A percentile compares a stretch with the other conserved stretches of the same genome.
Conservation (phyloP, 805 yeast species). For the Pichia deserticola region DNA sequence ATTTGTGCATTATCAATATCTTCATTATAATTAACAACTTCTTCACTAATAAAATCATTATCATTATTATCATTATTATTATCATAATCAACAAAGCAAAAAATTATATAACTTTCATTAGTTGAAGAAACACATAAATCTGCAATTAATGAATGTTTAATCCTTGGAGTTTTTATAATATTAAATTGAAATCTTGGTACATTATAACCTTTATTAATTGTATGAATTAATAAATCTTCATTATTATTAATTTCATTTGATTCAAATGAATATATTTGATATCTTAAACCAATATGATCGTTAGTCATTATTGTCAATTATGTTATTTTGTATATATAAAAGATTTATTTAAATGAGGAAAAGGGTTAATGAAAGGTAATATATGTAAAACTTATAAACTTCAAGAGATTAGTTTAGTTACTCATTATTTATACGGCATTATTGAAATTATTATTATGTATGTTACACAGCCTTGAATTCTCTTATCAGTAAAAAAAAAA, state of each 20-base stretch:
- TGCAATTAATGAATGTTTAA: slow-evolving; percentile 25
- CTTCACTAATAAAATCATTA: not conserved
- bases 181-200: slow-evolving; percentile 38
- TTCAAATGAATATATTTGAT: slow-evolving; percentile 6
- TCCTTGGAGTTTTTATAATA: slow-evolving; percentile 35
- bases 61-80: slow-evolving; percentile 2
- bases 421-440: too few relatives aligned
- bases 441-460: too few relatives aligned
- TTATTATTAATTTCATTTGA: slow-evolving; percentile 3
- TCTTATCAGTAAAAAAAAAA: too few relatives aligned
- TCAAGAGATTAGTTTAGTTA: too few relatives aligned
- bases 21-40: not conserved
- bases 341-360: too few relatives aligned
- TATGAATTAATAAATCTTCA: slow-evolving; percentile 19
- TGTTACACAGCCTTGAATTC: too few relatives aligned
- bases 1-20: slow-evolving; percentile 14
- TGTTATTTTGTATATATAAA: too few relatives aligned
- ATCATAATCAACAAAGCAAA: slow-evolving; percentile 20
- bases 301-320: not conserved
- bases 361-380: too few relatives aligned
- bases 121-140: slow-evolving; percentile 23
- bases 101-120: slow-evolving; percentile 18
- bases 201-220: slow-evolving; percentile 46
- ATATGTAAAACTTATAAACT: too few relatives aligned
- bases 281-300: not conserved